Conservation (phyloP, 192 early-diverging fungal species). For the Haplosporangium gracile region DNA sequence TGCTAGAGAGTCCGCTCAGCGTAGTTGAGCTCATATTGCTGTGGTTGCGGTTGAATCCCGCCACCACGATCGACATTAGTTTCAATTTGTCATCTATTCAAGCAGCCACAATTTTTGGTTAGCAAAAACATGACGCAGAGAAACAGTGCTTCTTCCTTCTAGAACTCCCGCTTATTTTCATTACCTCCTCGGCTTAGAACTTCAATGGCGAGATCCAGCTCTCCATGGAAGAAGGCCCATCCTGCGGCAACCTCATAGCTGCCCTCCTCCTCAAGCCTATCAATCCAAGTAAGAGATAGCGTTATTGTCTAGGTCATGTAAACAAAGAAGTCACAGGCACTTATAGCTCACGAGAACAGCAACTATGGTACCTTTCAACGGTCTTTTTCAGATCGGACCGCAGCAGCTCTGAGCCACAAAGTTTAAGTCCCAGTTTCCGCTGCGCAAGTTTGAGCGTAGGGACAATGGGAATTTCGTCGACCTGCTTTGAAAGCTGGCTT, state of each 20-base stretch:
- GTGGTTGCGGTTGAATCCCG: conserved; percentile 60
- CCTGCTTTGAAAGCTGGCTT: conserved; percentile 40
- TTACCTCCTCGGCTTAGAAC: conserved; percentile 68
- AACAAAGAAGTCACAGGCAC: conserved; percentile 60
- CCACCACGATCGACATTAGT: conserved; percentile 84
- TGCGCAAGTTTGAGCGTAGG: conserved; percentile 63
- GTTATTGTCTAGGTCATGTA: conserved; percentile 19
- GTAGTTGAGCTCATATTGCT: conserved; percentile 25
- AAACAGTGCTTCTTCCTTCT: neutral
- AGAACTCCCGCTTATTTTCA: neutral
- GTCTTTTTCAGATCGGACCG: conserved; percentile 62
- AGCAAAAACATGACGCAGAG: neutral
- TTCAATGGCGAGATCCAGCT: conserved; percentile 79
- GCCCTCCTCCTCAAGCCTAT: conserved; percentile 74
- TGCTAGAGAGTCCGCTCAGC: conserved; percentile 58
- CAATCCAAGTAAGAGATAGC: conserved; percentile 57
- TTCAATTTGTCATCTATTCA: conserved; percentile 80
- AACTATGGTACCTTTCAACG: conserved; percentile 52
- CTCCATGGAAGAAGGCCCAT: conserved; percentile 88
- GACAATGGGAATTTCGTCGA: conserved; percentile 59
- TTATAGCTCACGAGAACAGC: neutral
- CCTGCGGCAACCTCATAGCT: conserved; percentile 91
- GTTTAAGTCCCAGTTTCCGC: conserved; percentile 60
- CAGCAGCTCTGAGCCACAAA: conserved; percentile 65
- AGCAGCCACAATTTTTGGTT: neutral